Base-by-base conservation (phyloP, 129 eudicot species). In the Saussurea involucrata region DNA sequence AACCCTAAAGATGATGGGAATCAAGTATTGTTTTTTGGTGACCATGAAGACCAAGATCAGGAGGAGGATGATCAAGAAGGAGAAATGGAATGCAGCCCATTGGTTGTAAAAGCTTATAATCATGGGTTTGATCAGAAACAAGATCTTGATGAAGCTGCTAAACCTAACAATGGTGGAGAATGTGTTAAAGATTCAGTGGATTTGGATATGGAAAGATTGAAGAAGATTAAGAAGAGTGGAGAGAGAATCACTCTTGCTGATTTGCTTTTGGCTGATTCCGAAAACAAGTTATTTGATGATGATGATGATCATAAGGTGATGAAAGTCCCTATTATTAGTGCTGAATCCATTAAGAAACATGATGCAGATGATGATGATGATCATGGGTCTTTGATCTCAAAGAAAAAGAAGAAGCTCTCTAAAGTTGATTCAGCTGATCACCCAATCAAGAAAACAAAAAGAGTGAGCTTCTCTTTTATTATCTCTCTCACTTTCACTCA, bases 201-300 rank as follows among this genome's bases (percentile, higher is more conserved):
- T 76, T 20, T 18, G 27, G 69, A 76, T 15, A 58, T 1, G 25
- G 74, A 74, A 61, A n/a, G 6, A 15, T 49, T 49, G 24, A 22
- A n/a, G 29, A 69, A 60, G 82, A 25, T 29, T 36, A 71, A 29
- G 82, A 82, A 78, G 77, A 71, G 24, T 28, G 76, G 79, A 74
- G 85, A 84, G 76, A 85, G 96, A 78, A 81, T 76, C 46, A 90
- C 96, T 3, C 90, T 90, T 22, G 96, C 92, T 3, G 96, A 90
- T 11, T 83, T 90, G 83, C 80, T 90, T 75, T 69, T 82, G 11
- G 88, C 80, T 11, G 89, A 90, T 63, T 77, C 86, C 7, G 89
- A 82, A 21, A 76, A 78, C 44, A 69, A 72, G 31, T 28, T 31
- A 29, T 9, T 3, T 69, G 63, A 78, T 49, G 6, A 46, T 46